Evolutionary conservation across 176 grass and related monocot species (phyloP).

Genomic region (Phoenix roebelenii): DNA sequence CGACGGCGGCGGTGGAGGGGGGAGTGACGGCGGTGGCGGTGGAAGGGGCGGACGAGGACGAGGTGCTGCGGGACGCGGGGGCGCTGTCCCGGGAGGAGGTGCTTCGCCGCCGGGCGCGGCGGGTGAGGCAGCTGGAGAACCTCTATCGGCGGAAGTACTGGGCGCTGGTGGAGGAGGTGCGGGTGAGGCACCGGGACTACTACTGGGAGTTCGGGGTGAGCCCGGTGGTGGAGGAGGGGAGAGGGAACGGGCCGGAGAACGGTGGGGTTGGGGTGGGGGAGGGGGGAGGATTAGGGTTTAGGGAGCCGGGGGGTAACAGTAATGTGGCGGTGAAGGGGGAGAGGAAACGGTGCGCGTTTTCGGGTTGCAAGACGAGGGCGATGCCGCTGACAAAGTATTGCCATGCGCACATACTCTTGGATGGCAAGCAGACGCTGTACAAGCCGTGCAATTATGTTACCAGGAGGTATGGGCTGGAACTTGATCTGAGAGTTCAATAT

Average conservation of each 20-base stretch:
- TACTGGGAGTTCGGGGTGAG: constrained; percentile 38
- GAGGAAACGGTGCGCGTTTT: no score
- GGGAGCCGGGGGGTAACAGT: neutral
- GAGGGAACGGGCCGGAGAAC: no score
- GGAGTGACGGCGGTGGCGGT: neutral
- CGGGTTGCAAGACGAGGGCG: neutral
- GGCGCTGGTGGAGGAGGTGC: constrained; percentile 30
- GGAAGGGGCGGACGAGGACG: constrained; percentile 13
- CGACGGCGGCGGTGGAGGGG: constrained; percentile 18
- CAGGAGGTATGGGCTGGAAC: constrained; percentile 32
- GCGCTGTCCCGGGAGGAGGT: constrained; percentile 29
- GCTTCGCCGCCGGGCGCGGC: constrained; percentile 25
- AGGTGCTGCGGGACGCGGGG: constrained; percentile 5
- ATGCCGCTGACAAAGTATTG: constrained; percentile 78
- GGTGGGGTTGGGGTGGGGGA: neutral
- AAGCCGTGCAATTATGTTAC: constrained; percentile 55
- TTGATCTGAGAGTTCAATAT: no score
- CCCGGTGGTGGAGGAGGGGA: constrained; percentile 9
- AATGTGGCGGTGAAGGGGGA: no score
- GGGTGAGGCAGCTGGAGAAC: constrained; percentile 12
- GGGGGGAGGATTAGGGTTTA: neutral
- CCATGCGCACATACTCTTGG: constrained; percentile 69
- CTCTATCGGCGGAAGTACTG: constrained; percentile 27
- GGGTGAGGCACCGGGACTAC: constrained; percentile 35
- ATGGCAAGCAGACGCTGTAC: constrained; percentile 68